These are phyloP conservation scores for Phytopythium delawarense DNA, from an alignment of 352 stramenopile species.

Conservation along the genomic window DNA sequence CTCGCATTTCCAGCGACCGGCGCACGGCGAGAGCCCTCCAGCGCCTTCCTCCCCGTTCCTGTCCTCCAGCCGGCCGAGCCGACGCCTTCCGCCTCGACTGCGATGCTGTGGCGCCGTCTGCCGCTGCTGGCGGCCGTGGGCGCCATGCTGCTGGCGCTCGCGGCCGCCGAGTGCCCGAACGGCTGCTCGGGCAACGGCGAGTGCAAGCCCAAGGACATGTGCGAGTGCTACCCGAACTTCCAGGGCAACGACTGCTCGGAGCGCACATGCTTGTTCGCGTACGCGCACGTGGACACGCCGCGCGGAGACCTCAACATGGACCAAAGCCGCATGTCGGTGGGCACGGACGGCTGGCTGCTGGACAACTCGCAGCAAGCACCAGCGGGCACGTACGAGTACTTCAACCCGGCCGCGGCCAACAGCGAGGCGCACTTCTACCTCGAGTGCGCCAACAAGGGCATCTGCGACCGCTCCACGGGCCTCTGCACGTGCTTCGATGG, in stretches of 20 bases:
- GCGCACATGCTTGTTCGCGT: constrained; percentile 83
- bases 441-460: constrained; percentile 92
- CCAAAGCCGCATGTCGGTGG: constrained; percentile 14
- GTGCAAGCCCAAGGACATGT: constrained; percentile 81
- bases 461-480: constrained; percentile 85
- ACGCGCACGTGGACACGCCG: constrained; percentile 89
- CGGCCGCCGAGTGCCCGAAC: constrained; percentile 58
- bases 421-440: constrained; percentile 89
- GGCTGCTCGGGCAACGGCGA: constrained; percentile 81
- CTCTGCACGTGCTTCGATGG: constrained; percentile 88
- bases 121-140: constrained; percentile 9
- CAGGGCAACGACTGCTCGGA: constrained; percentile 79
- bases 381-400: constrained; percentile 68
- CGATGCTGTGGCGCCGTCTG: background rate
- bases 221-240: constrained; percentile 84
- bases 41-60: background rate
- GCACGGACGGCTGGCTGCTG: constrained; percentile 50
- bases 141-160: constrained; percentile 18
- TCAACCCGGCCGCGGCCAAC: constrained; percentile 32
- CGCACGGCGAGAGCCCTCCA: background rate
- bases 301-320: constrained; percentile 93
- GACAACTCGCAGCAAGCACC: constrained; percentile 69
- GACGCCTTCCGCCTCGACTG: background rate
- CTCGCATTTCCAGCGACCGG: constrained; percentile 5
- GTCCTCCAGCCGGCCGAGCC: background rate